Percentiles rank a stretch among this genome's conserved stretches.
These are phyloP conservation scores for Rhizopus delemar DNA, from an alignment of 371 early-diverging fungal species.

Conservation along the genomic window DNA sequence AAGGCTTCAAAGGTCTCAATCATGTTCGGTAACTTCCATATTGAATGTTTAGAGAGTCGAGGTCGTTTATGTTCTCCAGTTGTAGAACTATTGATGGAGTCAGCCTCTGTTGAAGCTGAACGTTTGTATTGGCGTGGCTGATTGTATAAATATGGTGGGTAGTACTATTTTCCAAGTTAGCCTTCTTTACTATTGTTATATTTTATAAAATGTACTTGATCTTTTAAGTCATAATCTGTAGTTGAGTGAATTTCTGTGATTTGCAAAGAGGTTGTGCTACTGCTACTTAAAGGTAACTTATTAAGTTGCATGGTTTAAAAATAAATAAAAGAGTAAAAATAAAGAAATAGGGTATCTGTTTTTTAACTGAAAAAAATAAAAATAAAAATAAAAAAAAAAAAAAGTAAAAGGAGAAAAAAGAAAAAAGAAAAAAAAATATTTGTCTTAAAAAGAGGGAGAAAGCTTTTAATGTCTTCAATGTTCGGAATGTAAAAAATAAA, in stretches of 20 bases:
- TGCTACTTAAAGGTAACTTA: not conserved
- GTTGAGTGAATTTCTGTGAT: constrained; percentile 3
- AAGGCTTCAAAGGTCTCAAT: constrained; percentile 40
- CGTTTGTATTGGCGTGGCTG: not conserved
- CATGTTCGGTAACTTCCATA: constrained; percentile 33
- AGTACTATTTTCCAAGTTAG: not conserved
- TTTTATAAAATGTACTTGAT: not conserved
- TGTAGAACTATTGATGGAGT: not conserved
- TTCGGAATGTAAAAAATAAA: constrained; percentile 7
- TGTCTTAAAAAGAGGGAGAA: not conserved
- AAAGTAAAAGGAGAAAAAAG: not conserved
- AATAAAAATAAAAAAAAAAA: not conserved
- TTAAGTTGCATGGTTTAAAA: not conserved
- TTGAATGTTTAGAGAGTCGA: constrained; percentile 3
- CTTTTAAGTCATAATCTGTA: not conserved
- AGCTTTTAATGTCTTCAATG: not conserved
- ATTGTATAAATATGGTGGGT: constrained; percentile 1
- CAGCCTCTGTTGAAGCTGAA: not conserved
- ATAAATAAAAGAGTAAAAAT: not conserved
- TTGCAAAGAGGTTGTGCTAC: not conserved
- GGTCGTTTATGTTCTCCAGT: constrained; percentile 1
- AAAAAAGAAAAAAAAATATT: not conserved
- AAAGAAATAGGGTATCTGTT: not conserved
- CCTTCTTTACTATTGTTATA: not conserved
- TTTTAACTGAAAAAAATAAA: not conserved